Percentiles rank a stretch among this genome's conserved stretches.
These are phyloP conservation scores for Naganishia kalamii DNA, from an alignment of 768 basidiomycete species.

Conservation along the genomic window DNA sequence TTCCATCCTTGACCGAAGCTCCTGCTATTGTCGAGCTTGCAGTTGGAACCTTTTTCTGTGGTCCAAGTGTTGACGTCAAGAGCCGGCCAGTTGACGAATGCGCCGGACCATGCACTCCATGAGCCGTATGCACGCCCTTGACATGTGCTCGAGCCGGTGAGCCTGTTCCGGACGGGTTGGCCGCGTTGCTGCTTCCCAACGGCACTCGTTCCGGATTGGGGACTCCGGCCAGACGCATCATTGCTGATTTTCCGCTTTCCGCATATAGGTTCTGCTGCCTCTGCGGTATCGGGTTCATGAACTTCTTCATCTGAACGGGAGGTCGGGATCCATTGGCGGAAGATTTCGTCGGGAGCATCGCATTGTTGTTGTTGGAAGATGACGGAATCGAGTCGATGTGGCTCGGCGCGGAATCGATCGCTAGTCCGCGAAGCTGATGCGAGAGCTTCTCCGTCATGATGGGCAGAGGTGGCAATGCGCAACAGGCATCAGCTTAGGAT, in stretches of 20 bases:
- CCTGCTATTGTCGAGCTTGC: neutral
- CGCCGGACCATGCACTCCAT: slow-evolving; percentile 47
- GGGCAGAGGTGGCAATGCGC: no score
- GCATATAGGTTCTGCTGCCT: slow-evolving; percentile 12
- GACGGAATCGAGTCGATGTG: neutral
- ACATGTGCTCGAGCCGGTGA: slow-evolving; percentile 10
- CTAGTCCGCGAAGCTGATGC: slow-evolving; percentile 5
- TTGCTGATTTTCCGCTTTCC: slow-evolving; percentile 27
- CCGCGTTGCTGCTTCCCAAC: neutral
- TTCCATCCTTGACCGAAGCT: slow-evolving; percentile 3
- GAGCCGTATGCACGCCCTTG: slow-evolving; percentile 39
- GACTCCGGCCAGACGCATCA: slow-evolving; percentile 42
- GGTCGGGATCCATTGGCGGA: neutral
- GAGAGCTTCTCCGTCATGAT: neutral
- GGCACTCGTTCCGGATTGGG: slow-evolving; percentile 28
- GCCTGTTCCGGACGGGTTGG: slow-evolving; percentile 15
- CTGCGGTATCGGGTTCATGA: slow-evolving; percentile 9
- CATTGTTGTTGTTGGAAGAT: slow-evolving; percentile 8
- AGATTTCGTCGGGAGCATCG: neutral
- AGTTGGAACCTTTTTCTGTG: slow-evolving; percentile 19
- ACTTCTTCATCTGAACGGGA: slow-evolving; percentile 9
- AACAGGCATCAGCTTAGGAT: neutral
- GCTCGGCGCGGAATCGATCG: neutral
- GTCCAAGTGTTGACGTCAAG: slow-evolving; percentile 8
- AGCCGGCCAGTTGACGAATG: slow-evolving; percentile 39